Conservation (phyloP, 2,329 filamentous ascomycete species). For the Pseudogymnoascus sp. region DNA sequence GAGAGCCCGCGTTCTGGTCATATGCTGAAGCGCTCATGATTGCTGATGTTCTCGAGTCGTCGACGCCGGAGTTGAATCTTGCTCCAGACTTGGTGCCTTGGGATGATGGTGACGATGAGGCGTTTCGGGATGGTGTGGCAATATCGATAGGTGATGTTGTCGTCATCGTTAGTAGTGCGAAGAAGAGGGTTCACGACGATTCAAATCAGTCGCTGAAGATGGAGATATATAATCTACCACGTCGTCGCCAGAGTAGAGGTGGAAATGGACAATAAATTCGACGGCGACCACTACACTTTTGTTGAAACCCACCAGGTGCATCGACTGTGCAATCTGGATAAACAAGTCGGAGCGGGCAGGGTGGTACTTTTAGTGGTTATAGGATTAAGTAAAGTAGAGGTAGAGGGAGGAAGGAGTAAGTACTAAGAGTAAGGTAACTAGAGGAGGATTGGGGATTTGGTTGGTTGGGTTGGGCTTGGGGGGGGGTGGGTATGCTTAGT, state of each 20-base stretch:
- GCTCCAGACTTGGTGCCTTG: slow-evolving; percentile 21
- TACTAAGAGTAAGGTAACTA: not conserved
- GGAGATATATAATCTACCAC: not conserved
- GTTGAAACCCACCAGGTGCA: slow-evolving; percentile 9
- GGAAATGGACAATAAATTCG: not conserved
- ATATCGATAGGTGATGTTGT: slow-evolving; percentile 30
- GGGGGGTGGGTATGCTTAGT: not conserved
- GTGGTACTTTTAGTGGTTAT: slow-evolving; percentile 9
- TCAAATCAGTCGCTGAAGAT: not conserved
- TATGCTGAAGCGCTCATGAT: slow-evolving; percentile 47
- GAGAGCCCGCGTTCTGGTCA: slow-evolving; percentile 47
- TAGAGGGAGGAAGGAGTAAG: not conserved
- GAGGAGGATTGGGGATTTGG: not conserved
- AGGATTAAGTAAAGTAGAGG: slow-evolving; percentile 1
- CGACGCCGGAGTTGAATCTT: slow-evolving; percentile 23
- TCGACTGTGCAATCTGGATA: slow-evolving; percentile 9
- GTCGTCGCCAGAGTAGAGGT: not conserved
- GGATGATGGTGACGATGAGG: slow-evolving; percentile 33
- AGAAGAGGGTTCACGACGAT: not conserved
- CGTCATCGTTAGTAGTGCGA: slow-evolving; percentile 22
- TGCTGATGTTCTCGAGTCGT: slow-evolving; percentile 36
- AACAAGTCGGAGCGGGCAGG: slow-evolving; percentile 8
- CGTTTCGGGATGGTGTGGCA: slow-evolving; percentile 26
- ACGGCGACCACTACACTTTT: slow-evolving; percentile 1
- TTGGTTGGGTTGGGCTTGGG: not conserved